Percentiles rank a stretch among this genome's conserved stretches.
phyloP scores from a whole-genome alignment of 768 basidiomycete genomes.

The Tylopilus balloui region DNA sequence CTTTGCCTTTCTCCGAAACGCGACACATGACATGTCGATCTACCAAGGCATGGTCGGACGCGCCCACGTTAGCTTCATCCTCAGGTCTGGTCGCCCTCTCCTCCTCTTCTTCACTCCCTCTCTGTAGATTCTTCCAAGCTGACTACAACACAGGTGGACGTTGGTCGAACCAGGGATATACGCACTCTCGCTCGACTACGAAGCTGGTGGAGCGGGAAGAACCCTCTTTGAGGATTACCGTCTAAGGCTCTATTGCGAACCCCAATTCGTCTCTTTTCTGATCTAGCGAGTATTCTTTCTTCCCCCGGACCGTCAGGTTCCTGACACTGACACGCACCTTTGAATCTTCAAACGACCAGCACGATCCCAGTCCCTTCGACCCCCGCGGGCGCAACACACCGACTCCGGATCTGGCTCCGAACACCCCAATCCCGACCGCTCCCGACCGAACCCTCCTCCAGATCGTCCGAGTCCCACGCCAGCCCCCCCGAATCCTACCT shows the following conservation, averaged over 20 bases:
- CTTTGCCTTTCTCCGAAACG: constrained; percentile 45
- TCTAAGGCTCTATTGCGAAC: constrained; percentile 53
- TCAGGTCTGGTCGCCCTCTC: constrained; percentile 41
- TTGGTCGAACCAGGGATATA: constrained; percentile 41
- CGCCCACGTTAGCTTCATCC: constrained; percentile 51
- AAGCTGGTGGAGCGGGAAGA: constrained; percentile 56
- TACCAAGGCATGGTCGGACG: constrained; percentile 56
- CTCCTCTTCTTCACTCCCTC: background rate
- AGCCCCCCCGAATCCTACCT: constrained; percentile 46
- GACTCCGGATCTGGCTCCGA: constrained; percentile 61
- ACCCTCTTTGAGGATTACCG: constrained; percentile 49
- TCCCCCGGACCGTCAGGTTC: background rate
- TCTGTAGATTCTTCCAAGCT: background rate
- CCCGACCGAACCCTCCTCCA: background rate
- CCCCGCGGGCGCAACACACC: constrained; percentile 55
- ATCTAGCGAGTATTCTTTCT: constrained; percentile 47
- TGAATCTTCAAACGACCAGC: constrained; percentile 38
- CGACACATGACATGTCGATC: constrained; percentile 42
- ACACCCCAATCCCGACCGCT: constrained; percentile 27
- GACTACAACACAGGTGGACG: constrained; percentile 44
- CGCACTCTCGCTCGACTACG: constrained; percentile 59
- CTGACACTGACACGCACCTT: background rate
- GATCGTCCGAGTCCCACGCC: background rate
- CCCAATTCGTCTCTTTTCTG: constrained; percentile 49
- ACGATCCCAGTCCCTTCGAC: constrained; percentile 51